Evolutionary conservation across 2,329 filamentous ascomycete species (phyloP).

Genomic region (Capronia americana): DNA sequence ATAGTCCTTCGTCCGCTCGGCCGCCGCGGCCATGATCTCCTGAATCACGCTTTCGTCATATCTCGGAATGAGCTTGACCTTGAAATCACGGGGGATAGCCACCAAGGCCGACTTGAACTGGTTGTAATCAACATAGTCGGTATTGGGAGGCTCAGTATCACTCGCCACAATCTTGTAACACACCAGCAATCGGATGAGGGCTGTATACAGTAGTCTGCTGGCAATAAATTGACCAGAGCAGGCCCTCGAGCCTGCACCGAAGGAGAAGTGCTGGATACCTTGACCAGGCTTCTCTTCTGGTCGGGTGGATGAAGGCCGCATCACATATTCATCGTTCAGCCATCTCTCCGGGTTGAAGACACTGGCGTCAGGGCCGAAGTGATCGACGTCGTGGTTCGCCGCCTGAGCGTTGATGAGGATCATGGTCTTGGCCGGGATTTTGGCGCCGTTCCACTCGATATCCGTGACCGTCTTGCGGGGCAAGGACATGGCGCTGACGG

Average conservation of each 20-base stretch:
- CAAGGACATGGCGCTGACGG: conserved; percentile 74
- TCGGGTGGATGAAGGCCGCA: conserved; percentile 41
- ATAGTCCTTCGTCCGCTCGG: conserved; percentile 34
- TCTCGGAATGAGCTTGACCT: conserved; percentile 62
- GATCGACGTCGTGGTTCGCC: conserved; percentile 69
- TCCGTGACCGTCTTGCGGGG: conserved; percentile 71
- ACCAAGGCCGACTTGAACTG: conserved; percentile 65
- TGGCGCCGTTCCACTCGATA: conserved; percentile 68
- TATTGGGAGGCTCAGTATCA: conserved; percentile 62
- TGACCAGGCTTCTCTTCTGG: conserved; percentile 52
- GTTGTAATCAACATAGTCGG: conserved; percentile 68
- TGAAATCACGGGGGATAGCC: conserved; percentile 65
- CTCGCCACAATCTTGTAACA: conserved; percentile 61
- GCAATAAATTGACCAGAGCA: conserved; percentile 65
- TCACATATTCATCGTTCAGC: conserved; percentile 53
- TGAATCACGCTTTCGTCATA: conserved; percentile 45
- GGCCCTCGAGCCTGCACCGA: conserved; percentile 64
- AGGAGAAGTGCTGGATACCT: conserved; percentile 62
- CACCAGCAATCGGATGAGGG: conserved; percentile 60
- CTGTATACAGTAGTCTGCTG: conserved; percentile 62
- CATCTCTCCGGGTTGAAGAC: conserved; percentile 71
- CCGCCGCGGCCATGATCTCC: conserved; percentile 31
- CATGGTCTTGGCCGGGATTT: conserved; percentile 74
- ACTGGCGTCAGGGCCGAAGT: conserved; percentile 63
- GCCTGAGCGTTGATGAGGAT: conserved; percentile 78